Percentiles rank a stretch among this genome's conserved stretches.
Evolutionary conservation across 202 grass and related monocot species (phyloP).

Genomic region (Setaria viridis): DNA sequence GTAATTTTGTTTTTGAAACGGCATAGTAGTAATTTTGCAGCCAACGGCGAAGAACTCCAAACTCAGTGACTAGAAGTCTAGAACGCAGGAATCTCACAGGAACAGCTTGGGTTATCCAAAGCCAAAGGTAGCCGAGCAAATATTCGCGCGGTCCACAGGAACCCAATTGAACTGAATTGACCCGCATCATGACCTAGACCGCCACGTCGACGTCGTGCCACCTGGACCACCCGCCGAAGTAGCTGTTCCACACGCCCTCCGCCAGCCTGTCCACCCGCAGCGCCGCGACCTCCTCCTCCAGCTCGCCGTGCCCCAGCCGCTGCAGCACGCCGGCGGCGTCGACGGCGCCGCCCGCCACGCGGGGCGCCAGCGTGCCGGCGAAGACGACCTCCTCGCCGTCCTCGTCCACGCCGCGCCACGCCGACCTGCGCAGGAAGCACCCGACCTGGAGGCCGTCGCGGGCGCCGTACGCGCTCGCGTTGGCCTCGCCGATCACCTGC

Average conservation of each 20-base stretch:
- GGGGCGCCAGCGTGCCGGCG: conserved; percentile 59
- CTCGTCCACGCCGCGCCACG: conserved; percentile 32
- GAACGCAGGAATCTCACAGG: background rate
- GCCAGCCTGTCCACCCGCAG: conserved; percentile 71
- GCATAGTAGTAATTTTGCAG: background rate
- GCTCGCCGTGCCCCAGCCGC: background rate
- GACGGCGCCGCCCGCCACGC: background rate
- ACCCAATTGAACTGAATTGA: background rate
- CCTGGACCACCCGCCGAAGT: conserved; percentile 75
- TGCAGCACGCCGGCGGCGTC: background rate
- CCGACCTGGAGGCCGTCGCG: conserved; percentile 12
- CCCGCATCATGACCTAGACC: background rate
- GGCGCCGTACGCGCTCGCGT: conserved; percentile 55
- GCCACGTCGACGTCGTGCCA: conserved; percentile 56
- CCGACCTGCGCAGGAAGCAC: conserved; percentile 43
- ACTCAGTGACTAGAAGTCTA: background rate
- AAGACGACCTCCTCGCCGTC: conserved; percentile 65
- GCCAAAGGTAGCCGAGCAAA: background rate
- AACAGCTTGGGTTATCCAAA: background rate
- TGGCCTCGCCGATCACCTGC: conserved; percentile 67
- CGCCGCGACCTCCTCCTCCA: conserved; percentile 65
- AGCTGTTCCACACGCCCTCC: conserved; percentile 72
- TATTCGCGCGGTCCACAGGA: background rate
- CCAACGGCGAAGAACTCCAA: background rate
- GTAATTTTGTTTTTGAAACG: no score